Base-by-base conservation (phyloP, 2,329 filamentous ascomycete genomes). In the Talaromyces atroroseus region DNA sequence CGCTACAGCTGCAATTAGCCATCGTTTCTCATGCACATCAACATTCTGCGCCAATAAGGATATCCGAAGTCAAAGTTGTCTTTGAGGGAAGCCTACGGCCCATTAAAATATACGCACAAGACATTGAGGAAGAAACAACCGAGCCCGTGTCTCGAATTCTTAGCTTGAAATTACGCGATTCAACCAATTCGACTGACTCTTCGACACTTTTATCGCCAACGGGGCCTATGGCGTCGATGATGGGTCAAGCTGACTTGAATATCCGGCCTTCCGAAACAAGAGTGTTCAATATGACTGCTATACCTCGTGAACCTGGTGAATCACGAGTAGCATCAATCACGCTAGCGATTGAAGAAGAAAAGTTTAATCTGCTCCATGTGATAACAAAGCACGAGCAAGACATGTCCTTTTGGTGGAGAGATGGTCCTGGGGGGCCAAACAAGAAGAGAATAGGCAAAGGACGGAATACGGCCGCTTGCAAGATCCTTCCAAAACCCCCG, bases 401-500 rank as follows among this genome's bases (percentile, higher is more conserved):
- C 21, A 56, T 49, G 57, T 38, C 42, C 23, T 56, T 55, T 18
- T 78, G 76, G 74, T 79, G 77, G 76, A 65, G 68, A 38, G 59
- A 70, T 12, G 72, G 67, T 34, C 63, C 65, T 23, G 71, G 71
- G 26, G 69, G 67, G 2, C 62, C 69, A 8, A 57, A 68, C 24
- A 64, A 65, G 49, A 74, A 72, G 62, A 67, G 67, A 45, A 66
- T 79, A 23, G 73, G 76, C 21, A 76, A 76, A 53, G 73, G 74
- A 54, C 68, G 73, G 40, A 76, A 81, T 56, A 76, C 78, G 1
- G 76, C 82, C 34, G 75, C 76, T 1, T 82, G 95, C 56, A 86
- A 83, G 56, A 85, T 99, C 23, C 79, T 91, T 54, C 92, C 94
- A 1, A 89, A 95, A 62, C 94, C 92, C 26, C 94, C 94, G 0